Evolutionary conservation across 208 protist genomes (phyloP).

Genomic region (Trypanosoma scelopori): DNA sequence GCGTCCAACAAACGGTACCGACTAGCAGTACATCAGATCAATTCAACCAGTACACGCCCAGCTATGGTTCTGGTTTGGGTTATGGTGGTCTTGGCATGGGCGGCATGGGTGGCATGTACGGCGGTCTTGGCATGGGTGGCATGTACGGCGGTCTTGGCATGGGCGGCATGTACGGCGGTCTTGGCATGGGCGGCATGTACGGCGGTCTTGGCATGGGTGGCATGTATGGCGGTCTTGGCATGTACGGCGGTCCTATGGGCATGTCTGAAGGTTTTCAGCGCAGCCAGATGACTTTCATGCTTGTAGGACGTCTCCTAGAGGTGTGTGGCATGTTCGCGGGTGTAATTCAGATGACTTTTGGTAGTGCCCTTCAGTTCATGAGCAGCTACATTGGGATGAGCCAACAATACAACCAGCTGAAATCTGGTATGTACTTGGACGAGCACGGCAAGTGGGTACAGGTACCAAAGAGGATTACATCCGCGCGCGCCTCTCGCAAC

Average conservation of each 20-base stretch:
- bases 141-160: constrained; percentile 28
- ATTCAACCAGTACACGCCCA: constrained; percentile 17
- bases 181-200: constrained; percentile 48
- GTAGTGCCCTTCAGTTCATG: constrained; percentile 79
- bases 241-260: constrained; percentile 40
- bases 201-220: constrained; percentile 37
- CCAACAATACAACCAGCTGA: constrained; percentile 42
- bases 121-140: constrained; percentile 36
- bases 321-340: constrained; percentile 85
- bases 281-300: constrained; percentile 88
- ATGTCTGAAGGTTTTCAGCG: constrained; percentile 86
- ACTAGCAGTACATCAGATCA: constrained; percentile 4
- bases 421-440: constrained; percentile 32
- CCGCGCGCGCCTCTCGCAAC: background rate
- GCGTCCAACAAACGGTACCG: constrained; percentile 6
- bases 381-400: constrained; percentile 81
- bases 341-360: constrained; percentile 83
- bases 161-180: constrained; percentile 31
- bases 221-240: constrained; percentile 29
- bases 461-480: constrained; percentile 5
- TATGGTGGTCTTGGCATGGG: constrained; percentile 32
- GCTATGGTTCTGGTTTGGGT: constrained; percentile 34
- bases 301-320: constrained; percentile 82
- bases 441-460: constrained; percentile 25
- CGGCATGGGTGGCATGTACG: constrained; percentile 42